Base-by-base conservation (phyloP, 306 rosid genomes). In the Cucurbita ficifolia region DNA sequence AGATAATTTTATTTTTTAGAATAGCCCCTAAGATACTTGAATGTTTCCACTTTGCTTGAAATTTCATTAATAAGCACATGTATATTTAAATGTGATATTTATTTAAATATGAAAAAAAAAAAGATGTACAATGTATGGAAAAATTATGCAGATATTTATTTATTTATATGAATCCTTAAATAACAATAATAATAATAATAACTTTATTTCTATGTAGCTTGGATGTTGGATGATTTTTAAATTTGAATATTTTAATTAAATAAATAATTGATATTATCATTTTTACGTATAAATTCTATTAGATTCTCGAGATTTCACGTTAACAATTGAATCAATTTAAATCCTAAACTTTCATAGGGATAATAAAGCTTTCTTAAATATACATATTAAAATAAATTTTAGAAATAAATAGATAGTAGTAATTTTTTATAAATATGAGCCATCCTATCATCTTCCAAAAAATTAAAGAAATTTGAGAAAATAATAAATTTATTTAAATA, bases 41-140 rank as follows among this genome's bases (percentile, higher is more conserved):
- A 43, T 69, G 18, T 69, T 69, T 56, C 14, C 73, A 65, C 57
- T 69, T 69, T 69, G 57, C 73, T 46, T 69, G 14, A 48, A 14
- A 22, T 21, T 68, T 48, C 57, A 69, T 48, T 69, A 21, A 69
- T 69, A 18, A 7, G 52, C 73, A 45, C 73, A 68, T 68, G 73
- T 13, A 12, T 22, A 29, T 45, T 21, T 67, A 19, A 67, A 67
- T 67, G 72, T 19, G 5, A 13, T 42, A 67, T 67, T 67, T 45
- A 67, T 21, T 42, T 67, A 43, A 67, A 45, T 65, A 65, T 65
- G 12, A 38, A 21, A 39, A 24, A 21, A 42, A 1, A 24, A 21
- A 40, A 1, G 18, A 22, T 22, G 22, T 36, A 9, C 50, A 63
- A 63, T 63, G 50, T 18, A 67, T 45, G 39, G 19, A 45, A 67